Evolutionary conservation across 2,329 filamentous ascomycete genomes (phyloP).

Genomic region (Clathrospora elynae): DNA sequence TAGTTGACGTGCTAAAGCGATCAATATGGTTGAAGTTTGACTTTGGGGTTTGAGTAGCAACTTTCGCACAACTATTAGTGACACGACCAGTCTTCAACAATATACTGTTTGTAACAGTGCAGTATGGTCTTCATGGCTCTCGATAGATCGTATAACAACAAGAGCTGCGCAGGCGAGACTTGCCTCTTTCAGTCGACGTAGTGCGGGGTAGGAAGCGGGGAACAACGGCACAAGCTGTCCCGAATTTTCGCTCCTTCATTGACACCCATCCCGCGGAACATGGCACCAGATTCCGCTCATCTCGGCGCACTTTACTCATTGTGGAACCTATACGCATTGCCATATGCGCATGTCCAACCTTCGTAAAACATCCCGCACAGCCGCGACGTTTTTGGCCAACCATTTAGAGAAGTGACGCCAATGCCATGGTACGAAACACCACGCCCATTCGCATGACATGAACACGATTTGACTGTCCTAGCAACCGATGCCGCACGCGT

Average conservation of each 20-base stretch:
- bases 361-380: slow-evolving; percentile 21
- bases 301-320: slow-evolving; percentile 23
- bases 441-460: background rate
- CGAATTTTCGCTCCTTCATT: slow-evolving; percentile 12
- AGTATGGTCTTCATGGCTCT: no score
- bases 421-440: slow-evolving; percentile 43
- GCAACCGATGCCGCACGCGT: slow-evolving; percentile 47
- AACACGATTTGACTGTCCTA: slow-evolving; percentile 24
- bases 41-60: no score
- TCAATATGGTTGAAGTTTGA: no score
- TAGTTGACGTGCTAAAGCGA: no score
- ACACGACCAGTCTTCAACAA: background rate
- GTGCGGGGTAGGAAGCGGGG: slow-evolving; percentile 28
- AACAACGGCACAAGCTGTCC: slow-evolving; percentile 9
- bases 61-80: background rate
- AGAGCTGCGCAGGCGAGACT: slow-evolving; percentile 12
- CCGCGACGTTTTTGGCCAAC: slow-evolving; percentile 5
- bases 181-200: slow-evolving; percentile 16
- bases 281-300: slow-evolving; percentile 14
- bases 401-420: slow-evolving; percentile 8
- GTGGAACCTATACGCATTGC: slow-evolving; percentile 2
- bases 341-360: slow-evolving; percentile 14
- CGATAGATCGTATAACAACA: slow-evolving; percentile 5
- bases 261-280: slow-evolving; percentile 1
- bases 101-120: no score